Evolutionary conservation across 2,329 filamentous ascomycete species (phyloP).

Genomic region (Lachnellula cervina): DNA sequence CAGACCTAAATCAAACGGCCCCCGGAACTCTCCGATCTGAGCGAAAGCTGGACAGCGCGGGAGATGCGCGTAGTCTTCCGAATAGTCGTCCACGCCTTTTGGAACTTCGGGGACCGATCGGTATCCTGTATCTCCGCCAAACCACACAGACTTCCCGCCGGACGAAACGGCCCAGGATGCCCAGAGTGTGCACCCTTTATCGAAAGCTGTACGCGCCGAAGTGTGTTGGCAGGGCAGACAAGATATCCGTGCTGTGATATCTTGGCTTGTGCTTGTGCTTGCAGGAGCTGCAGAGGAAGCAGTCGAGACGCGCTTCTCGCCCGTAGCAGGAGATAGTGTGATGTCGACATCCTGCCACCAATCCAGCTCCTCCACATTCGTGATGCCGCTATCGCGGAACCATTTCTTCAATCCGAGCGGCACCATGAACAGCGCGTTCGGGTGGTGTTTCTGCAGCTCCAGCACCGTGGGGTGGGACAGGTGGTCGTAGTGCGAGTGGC

Average conservation of each 20-base stretch:
- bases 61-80: slow-evolving; percentile 56
- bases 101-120: slow-evolving; percentile 66
- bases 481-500: slow-evolving; percentile 79
- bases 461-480: slow-evolving; percentile 70
- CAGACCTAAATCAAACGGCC: slow-evolving; percentile 84
- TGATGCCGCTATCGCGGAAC: slow-evolving; percentile 68
- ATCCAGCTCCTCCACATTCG: slow-evolving; percentile 81
- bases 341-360: slow-evolving; percentile 89
- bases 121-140: slow-evolving; percentile 89
- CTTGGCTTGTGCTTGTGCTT: slow-evolving; percentile 25
- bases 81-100: slow-evolving; percentile 64
- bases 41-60: slow-evolving; percentile 80
- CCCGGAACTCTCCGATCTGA: slow-evolving; percentile 72
- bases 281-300: slow-evolving; percentile 24
- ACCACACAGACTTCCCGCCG: slow-evolving; percentile 75
- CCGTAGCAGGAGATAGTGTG: slow-evolving; percentile 46
- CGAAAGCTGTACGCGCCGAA: slow-evolving; percentile 58
- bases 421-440: slow-evolving; percentile 81
- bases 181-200: slow-evolving; percentile 77
- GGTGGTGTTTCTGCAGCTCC: slow-evolving; percentile 65
- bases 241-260: slow-evolving; percentile 66
- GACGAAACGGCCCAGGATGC: slow-evolving; percentile 77
- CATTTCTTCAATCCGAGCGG: slow-evolving; percentile 77
- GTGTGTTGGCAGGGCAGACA: slow-evolving; percentile 85
- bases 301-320: slow-evolving; percentile 23